Evolutionary conservation across 768 basidiomycete genomes (phyloP), one percentile per base, ranked within the genome.

Genomic region (Calvatia gigantea): DNA sequence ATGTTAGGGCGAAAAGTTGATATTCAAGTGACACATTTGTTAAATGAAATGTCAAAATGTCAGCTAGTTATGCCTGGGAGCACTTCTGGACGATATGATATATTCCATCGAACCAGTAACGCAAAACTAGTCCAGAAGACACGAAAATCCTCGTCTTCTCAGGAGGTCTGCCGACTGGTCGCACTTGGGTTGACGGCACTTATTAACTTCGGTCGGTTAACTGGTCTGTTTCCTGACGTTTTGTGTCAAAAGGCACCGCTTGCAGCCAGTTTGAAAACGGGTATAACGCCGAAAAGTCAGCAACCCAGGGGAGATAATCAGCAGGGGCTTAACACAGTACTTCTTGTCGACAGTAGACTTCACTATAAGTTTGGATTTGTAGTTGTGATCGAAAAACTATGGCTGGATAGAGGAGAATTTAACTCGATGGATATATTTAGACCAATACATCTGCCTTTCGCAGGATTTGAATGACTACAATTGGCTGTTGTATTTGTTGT

Each of bases 151-250:
- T 27, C 12, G 8, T 48, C 46, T 33, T 33, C 46, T 17, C 23
- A 33, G 32, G 9, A 32, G 14, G 46, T 32, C 33, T 15, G 31
- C 32, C 17, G 12, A 48, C 31, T 4, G 46, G 19, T 19, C 15
- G 31, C 17, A 15, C 27, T 45, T 9, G 3, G 17, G 46, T 29
- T 48, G 29, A 48, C 17, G 46, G 27, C 46, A 42, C 25, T 19
- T 19, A 41, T 17, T 17, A 19, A 39, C 28, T 17, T 23, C 25
- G 27, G 25, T 37, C 25, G 27, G 23, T 5, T 28, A 8, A 4
- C 31, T 23, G 50, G 38, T n/a, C 49, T n/a, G 28, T 29, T 29
- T 51, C 27, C 50, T 51, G 39, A 42, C 38, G 39, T 41, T 51
- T 51, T 51, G 50, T 51, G 50, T 41, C 39, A 39, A 21, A 31